Conservation (phyloP, 1,284 basidiomycete species). For the Takashimella tepidaria region DNA sequence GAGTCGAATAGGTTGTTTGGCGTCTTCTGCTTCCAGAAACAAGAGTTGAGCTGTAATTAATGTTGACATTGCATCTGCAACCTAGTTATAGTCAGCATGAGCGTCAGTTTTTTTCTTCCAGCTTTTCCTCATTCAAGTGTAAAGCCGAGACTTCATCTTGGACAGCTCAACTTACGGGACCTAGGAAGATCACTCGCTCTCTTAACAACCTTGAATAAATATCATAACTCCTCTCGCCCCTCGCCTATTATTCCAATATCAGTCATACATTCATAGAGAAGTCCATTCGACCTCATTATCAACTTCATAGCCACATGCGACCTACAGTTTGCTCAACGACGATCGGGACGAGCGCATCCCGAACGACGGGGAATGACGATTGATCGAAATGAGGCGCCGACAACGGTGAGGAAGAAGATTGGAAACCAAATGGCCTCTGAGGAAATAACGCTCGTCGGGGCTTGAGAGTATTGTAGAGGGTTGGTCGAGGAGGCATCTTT, state of each 20-base stretch:
- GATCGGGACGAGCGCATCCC: slow-evolving; percentile 65
- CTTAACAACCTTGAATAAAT: slow-evolving; percentile 85
- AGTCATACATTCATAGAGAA: neutral
- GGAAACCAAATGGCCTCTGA: neutral
- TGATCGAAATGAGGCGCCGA: slow-evolving; percentile 7
- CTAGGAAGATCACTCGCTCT: slow-evolving; percentile 89
- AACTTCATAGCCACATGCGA: slow-evolving; percentile 5
- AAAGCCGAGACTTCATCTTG: too few relatives aligned
- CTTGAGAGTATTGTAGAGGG: too few relatives aligned
- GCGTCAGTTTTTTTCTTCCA: slow-evolving; percentile 9
- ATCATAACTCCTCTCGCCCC: slow-evolving; percentile 89
- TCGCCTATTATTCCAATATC: slow-evolving; percentile 55
- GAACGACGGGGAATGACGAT: slow-evolving; percentile 21
- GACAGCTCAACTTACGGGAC: slow-evolving; percentile 60
- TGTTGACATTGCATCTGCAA: slow-evolving; percentile 75
- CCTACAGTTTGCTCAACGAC: slow-evolving; percentile 87
- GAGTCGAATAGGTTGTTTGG: slow-evolving; percentile 82
- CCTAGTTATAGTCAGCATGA: slow-evolving; percentile 54
- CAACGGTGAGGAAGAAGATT: neutral
- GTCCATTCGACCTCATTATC: neutral
- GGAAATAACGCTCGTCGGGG: too few relatives aligned
- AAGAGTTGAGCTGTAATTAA: slow-evolving; percentile 82
- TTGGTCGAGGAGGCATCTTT: too few relatives aligned
- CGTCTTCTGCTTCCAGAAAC: slow-evolving; percentile 89
- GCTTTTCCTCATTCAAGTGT: too few relatives aligned